Base-by-base conservation (phyloP, 129 eudicot genomes). In the Arctium minus region DNA sequence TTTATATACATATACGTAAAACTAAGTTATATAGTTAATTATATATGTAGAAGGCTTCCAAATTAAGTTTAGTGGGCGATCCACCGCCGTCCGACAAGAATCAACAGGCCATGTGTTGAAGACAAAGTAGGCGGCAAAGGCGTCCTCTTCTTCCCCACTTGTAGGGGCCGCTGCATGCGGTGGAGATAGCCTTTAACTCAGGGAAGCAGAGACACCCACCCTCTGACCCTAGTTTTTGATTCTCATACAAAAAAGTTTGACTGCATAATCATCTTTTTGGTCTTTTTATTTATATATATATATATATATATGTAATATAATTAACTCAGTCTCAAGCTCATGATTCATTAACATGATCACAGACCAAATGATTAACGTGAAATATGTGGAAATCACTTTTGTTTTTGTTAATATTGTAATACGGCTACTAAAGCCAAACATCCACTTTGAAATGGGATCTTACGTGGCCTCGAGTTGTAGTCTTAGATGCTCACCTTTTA, bases 311-410 rank as follows among this genome's bases (percentile, higher is more conserved):
- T 44, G 8, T 44, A 44, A 40, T 40, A 76, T 53, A 82, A 64
- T 71, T 70, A 62, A 84, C 35, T 62, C 50, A 79, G 82, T 78
- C 82, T 80, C 50, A 71, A 40, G 75, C 72, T 87, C 87, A 92
- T 92, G 90, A 92, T 90, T 92, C 85, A 84, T 90, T 87, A 92
- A 92, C 92, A 89, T 91, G 96, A 84, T 86, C 87, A 40, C 40
- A 44, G 86, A 86, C 90, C 83, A 80, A 88, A 90, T 89, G 89
- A 86, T 88, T 89, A 83, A 76, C 76, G 83, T 71, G 75, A 88
- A 89, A 86, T 87, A 82, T 33, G 32, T 75, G 82, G 81, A 62
- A 33, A 48, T 77, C 53, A 70, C 85, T 74, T 77, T 67, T 77
- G 50, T 74, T 56, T 86, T 88, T 83, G 60, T 72, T 76, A 72